A percentile compares a stretch with the other conserved stretches of the same genome.
Conservation (phyloP, 2,329 filamentous ascomycete genomes). For the Ophiostoma himal-ulmi region DNA sequence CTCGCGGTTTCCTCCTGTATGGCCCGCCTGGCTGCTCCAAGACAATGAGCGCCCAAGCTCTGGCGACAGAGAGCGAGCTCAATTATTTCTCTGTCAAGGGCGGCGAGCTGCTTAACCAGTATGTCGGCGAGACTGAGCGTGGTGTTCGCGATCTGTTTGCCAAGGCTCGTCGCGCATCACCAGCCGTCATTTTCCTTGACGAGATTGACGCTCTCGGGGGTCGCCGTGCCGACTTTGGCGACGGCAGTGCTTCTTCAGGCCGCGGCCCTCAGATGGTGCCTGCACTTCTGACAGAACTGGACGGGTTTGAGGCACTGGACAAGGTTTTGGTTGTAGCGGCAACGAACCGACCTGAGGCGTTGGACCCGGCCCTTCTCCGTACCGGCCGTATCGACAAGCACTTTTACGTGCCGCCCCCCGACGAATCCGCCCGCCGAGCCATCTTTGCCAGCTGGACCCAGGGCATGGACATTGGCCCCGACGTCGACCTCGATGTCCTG, state of each 20-base stretch:
- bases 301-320: conserved; percentile 79
- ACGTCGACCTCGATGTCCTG: conserved; percentile 61
- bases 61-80: conserved; percentile 82
- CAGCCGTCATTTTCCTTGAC: conserved; percentile 94
- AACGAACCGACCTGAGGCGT: conserved; percentile 80
- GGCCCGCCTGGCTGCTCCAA: conserved; percentile 93
- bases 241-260: conserved; percentile 34
- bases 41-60: conserved; percentile 82
- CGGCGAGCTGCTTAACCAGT: conserved; percentile 91
- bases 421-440: conserved; percentile 63
- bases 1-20: conserved; percentile 82
- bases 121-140: conserved; percentile 89
- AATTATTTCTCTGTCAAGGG: conserved; percentile 96
- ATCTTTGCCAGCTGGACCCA: conserved; percentile 66
- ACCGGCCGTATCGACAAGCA: conserved; percentile 80
- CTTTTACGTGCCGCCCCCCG: conserved; percentile 80
- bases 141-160: conserved; percentile 79
- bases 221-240: conserved; percentile 43
- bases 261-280: conserved; percentile 75
- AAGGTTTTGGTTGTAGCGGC: conserved; percentile 84
- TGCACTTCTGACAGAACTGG: conserved; percentile 89
- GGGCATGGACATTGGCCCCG: conserved; percentile 52
- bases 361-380: conserved; percentile 80
- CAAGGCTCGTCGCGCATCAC: conserved; percentile 76
- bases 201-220: conserved; percentile 84